A percentile compares a stretch with the other conserved stretches of the same genome.
These are phyloP conservation scores for Amanita thiersii DNA, from an alignment of 768 basidiomycete genomes.

Conservation along the genomic window DNA sequence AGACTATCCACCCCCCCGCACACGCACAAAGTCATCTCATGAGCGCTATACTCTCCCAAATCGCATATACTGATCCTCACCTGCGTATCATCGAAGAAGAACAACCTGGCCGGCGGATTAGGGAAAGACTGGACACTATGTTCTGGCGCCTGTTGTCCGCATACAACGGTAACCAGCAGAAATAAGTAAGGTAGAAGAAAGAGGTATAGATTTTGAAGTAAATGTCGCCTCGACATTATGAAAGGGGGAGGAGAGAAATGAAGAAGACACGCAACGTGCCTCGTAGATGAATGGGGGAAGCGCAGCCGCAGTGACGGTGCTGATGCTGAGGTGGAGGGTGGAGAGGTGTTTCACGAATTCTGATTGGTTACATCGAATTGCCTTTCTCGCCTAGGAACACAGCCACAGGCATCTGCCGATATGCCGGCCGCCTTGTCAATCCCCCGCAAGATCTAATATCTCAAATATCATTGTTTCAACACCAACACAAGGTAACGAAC, in stretches of 20 bases:
- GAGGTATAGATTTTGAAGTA: constrained; percentile 14
- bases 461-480: too few species aligned
- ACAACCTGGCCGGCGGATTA: constrained; percentile 67
- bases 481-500: too few species aligned
- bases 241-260: constrained; percentile 10
- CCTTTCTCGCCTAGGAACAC: too few species aligned
- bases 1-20: constrained; percentile 18
- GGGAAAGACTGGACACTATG: constrained; percentile 46
- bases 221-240: constrained; percentile 7
- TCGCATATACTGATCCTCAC: constrained; percentile 36
- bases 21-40: constrained; percentile 7
- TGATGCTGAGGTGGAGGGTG: too few species aligned
- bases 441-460: too few species aligned
- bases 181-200: constrained; percentile 12
- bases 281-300: not conserved
- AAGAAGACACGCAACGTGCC: not conserved
- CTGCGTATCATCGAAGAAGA: constrained; percentile 90
- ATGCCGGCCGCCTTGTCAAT: too few species aligned
- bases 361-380: too few species aligned
- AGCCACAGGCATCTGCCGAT: too few species aligned
- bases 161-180: not conserved
- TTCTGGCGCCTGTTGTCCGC: constrained; percentile 33
- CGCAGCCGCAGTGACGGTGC: too few species aligned
- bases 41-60: not conserved
- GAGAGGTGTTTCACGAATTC: too few species aligned